Evolutionary conservation across 352 stramenopile species (phyloP).

Genomic region (Phytophthora hibernalis): DNA sequence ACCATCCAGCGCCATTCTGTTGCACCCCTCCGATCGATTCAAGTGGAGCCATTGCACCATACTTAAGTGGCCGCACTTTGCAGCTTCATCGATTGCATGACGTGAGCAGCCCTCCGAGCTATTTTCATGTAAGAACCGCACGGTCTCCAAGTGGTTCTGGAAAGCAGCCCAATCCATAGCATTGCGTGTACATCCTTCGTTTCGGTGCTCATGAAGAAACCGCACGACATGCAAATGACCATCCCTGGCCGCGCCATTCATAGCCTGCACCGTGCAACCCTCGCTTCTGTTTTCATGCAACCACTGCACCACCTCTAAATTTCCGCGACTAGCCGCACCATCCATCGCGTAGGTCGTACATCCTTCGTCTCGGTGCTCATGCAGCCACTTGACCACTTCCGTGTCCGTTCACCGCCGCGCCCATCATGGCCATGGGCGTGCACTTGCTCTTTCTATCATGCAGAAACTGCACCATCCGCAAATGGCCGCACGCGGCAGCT

Average conservation of each 20-base stretch:
- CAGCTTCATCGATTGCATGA: conserved; percentile 35
- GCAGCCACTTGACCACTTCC: conserved; percentile 34
- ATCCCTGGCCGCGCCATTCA: conserved; percentile 34
- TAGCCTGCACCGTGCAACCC: conserved; percentile 29
- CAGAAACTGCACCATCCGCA: conserved; percentile 34
- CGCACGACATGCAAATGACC: conserved; percentile 28
- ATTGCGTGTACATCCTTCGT: conserved; percentile 35
- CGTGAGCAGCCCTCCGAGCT: conserved; percentile 36
- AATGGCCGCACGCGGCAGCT: conserved; percentile 30
- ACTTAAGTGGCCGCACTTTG: conserved; percentile 27
- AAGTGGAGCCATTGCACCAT: conserved; percentile 38
- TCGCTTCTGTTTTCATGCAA: conserved; percentile 35
- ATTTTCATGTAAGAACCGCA: conserved; percentile 37
- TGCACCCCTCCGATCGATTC: conserved; percentile 33
- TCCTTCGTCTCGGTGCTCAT: conserved; percentile 28
- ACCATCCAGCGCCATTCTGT: conserved; percentile 39
- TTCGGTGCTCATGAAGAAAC: conserved; percentile 39
- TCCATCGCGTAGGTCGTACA: conserved; percentile 29
- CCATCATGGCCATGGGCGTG: conserved; percentile 31
- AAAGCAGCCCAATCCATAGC: conserved; percentile 42
- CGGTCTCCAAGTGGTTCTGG: conserved; percentile 27
- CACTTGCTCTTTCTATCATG: conserved; percentile 27
- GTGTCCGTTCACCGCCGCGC: conserved; percentile 30
- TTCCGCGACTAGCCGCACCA: conserved; percentile 26
- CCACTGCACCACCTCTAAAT: conserved; percentile 38